Conservation (phyloP, 1,284 basidiomycete species). For the Ustilago sp. region DNA sequence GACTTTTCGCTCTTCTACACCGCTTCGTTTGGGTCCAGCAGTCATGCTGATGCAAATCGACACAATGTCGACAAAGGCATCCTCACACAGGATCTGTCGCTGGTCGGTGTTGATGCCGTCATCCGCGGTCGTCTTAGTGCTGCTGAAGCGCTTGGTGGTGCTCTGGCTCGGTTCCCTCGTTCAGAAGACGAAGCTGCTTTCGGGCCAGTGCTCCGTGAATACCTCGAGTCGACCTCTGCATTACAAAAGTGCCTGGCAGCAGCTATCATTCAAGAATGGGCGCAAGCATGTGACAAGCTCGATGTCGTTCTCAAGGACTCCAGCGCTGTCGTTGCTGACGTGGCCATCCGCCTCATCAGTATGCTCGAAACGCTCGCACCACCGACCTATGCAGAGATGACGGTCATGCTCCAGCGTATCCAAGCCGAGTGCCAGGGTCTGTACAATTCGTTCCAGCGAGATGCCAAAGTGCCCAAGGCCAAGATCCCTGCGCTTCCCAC, state of each 20-base stretch:
- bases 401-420: constrained; percentile 81
- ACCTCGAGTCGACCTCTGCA: constrained; percentile 87
- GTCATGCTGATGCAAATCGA: constrained; percentile 68
- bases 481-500: constrained; percentile 83
- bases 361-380: constrained; percentile 81
- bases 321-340: constrained; percentile 32
- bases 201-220: constrained; percentile 79
- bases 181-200: constrained; percentile 50
- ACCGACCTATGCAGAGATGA: constrained; percentile 91
- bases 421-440: constrained; percentile 84
- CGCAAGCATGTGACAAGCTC: constrained; percentile 69
- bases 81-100: constrained; percentile 87
- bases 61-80: constrained; percentile 97
- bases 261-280: constrained; percentile 93
- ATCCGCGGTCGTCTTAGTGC: constrained; percentile 85
- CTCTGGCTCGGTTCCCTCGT: constrained; percentile 78
- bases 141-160: constrained; percentile 81
- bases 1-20: constrained; percentile 78
- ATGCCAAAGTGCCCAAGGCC: constrained; percentile 85
- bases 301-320: constrained; percentile 37
- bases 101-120: constrained; percentile 83
- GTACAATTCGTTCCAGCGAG: constrained; percentile 81
- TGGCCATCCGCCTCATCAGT: constrained; percentile 77
- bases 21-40: constrained; percentile 65
- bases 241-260: constrained; percentile 88